Percentiles rank a stretch among this genome's conserved stretches.
These are phyloP conservation scores for Boletus coccyginus DNA, from an alignment of 768 basidiomycete genomes.

Conservation along the genomic window DNA sequence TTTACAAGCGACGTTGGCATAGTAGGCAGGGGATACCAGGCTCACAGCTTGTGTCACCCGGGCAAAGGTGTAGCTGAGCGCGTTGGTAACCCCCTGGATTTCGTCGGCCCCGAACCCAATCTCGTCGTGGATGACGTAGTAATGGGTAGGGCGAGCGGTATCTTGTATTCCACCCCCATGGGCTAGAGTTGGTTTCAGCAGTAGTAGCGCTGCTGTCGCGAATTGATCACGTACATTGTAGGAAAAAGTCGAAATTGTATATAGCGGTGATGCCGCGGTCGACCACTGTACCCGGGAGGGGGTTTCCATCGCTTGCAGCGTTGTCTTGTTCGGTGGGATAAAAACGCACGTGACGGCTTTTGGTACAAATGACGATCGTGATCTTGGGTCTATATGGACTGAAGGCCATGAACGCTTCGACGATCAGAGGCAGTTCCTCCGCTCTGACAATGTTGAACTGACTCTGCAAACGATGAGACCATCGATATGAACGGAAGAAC, in stretches of 20 bases:
- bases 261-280: neutral
- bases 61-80: neutral
- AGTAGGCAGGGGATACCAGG: neutral
- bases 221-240: neutral
- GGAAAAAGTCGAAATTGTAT: neutral
- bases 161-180: neutral
- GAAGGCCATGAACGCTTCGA: neutral
- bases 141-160: neutral
- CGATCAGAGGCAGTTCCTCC: neutral
- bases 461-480: neutral
- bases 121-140: neutral
- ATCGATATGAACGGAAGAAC: neutral
- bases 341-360: neutral
- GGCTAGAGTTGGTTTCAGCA: neutral
- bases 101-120: neutral
- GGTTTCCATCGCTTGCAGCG: neutral
- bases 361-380: neutral
- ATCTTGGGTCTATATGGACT: neutral
- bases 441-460: neutral
- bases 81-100: neutral
- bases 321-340: neutral
- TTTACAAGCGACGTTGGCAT: neutral
- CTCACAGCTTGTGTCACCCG: neutral
- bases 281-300: neutral
- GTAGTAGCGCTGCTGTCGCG: neutral